Conservation (phyloP, 2,329 filamentous ascomycete species). For the Pseudogymnoascus destructans region DNA sequence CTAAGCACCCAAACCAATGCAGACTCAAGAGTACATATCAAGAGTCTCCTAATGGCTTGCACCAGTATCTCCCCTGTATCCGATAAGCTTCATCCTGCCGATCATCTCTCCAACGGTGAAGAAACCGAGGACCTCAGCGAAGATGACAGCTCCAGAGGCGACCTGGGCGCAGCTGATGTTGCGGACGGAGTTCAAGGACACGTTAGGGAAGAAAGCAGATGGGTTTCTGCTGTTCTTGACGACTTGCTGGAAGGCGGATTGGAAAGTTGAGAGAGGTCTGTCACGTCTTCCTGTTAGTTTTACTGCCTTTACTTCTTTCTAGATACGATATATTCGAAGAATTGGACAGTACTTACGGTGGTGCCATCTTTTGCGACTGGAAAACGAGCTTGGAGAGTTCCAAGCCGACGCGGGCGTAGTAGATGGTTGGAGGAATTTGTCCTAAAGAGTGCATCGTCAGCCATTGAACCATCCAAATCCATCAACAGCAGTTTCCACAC, state of each 20-base stretch:
- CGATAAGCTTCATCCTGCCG: conserved; percentile 86
- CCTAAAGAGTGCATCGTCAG: conserved; percentile 35
- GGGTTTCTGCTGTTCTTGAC: conserved; percentile 62
- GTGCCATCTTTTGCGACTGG: conserved; percentile 78
- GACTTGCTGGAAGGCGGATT: conserved; percentile 69
- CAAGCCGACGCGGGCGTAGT: conserved; percentile 81
- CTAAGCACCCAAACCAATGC: background rate
- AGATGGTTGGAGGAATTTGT: conserved; percentile 72
- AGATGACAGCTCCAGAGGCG: conserved; percentile 59
- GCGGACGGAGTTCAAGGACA: conserved; percentile 44
- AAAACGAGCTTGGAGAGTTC: conserved; percentile 84
- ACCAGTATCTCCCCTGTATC: conserved; percentile 62
- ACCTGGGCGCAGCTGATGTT: conserved; percentile 61
- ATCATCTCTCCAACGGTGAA: conserved; percentile 98
- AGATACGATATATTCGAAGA: background rate
- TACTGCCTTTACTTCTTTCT: background rate
- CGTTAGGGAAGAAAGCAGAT: conserved; percentile 37
- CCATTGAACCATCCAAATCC: conserved; percentile 12
- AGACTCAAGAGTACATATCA: background rate
- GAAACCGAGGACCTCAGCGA: conserved; percentile 84
- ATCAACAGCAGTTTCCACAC: conserved; percentile 11
- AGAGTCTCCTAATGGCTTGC: conserved; percentile 38
- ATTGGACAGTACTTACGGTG: conserved; percentile 58
- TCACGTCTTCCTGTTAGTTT: background rate
- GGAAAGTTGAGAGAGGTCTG: conserved; percentile 69